These are phyloP conservation scores for Collybiopsis confluens DNA, from an alignment of 768 basidiomycete species.

Conservation along the genomic window DNA sequence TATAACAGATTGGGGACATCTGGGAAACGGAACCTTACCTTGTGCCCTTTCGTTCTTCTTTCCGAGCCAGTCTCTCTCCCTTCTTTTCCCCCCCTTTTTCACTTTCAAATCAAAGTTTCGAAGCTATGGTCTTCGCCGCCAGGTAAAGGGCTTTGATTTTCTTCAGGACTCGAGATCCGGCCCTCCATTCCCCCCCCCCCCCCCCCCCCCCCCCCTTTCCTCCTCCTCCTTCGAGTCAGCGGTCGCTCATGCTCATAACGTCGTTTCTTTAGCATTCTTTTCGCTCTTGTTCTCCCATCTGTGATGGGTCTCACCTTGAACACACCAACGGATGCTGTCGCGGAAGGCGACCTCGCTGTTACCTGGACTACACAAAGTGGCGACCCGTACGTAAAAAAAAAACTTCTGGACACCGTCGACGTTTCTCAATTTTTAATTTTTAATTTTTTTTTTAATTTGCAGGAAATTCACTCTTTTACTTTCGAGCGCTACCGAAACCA, in stretches of 20 bases:
- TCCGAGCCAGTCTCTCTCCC: neutral
- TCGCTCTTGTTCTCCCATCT: slow-evolving; percentile 10
- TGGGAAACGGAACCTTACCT: too few species aligned
- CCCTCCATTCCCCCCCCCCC: too few species aligned
- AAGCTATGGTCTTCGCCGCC: slow-evolving; percentile 10
- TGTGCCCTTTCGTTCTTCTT: neutral
- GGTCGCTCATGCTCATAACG: too few species aligned
- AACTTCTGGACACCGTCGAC: too few species aligned
- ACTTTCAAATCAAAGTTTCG: neutral
- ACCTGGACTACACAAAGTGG: slow-evolving; percentile 7
- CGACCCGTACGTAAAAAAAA: slow-evolving; percentile 12
- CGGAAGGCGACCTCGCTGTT: neutral
- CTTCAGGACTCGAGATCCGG: too few species aligned
- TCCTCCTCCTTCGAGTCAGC: too few species aligned
- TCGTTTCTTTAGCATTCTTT: slow-evolving; percentile 9
- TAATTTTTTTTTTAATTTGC: neutral
- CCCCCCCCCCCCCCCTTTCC: too few species aligned
- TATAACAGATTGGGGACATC: too few species aligned
- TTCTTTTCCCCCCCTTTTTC: neutral
- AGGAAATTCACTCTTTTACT: neutral
- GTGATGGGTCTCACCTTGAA: slow-evolving; percentile 13
- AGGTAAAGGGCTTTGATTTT: neutral
- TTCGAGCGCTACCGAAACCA: neutral
- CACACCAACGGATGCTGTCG: slow-evolving; percentile 1
- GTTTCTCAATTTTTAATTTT: too few species aligned